Evolutionary conservation across 345 rosid species (phyloP).

Genomic region (Eutrema japonicum): DNA sequence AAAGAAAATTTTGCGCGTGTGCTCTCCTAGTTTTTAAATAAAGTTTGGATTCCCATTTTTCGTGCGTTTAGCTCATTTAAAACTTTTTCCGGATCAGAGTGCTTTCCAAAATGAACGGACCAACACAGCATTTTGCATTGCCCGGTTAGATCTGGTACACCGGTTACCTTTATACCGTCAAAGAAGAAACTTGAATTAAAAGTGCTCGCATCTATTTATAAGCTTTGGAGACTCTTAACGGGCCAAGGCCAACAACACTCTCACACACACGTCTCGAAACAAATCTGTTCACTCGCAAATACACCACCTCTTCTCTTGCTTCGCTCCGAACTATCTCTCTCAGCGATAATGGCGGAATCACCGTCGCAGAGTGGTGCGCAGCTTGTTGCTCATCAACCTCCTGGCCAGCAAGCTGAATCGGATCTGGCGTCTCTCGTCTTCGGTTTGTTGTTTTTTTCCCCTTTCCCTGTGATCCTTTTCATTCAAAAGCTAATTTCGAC

Average conservation of each 20-base stretch:
- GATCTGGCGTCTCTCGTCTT: constrained; percentile 65
- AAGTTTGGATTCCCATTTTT: no score
- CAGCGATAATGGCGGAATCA: constrained; percentile 60
- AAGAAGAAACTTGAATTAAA: no score
- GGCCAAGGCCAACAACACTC: constrained; percentile 1
- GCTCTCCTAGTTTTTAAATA: no score
- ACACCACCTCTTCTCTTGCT: neutral
- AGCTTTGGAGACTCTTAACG: neutral
- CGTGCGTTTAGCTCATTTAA: no score
- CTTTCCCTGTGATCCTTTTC: neutral
- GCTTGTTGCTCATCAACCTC: constrained; percentile 37
- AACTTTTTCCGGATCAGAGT: no score
- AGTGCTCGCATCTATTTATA: no score
- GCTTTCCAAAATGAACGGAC: no score
- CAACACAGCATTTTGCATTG: no score
- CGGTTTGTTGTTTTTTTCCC: constrained; percentile 48
- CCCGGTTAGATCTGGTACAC: no score
- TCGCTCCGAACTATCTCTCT: constrained; percentile 13
- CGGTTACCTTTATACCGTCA: no score
- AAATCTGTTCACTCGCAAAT: constrained; percentile 22
- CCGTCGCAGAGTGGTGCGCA: constrained; percentile 47
- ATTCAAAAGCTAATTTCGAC: neutral
- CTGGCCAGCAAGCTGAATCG: constrained; percentile 58
- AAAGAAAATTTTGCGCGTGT: no score
- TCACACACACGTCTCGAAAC: neutral